Evolutionary conservation across 2,329 filamentous ascomycete species (phyloP).

Genomic region (Xylaria multiplex): DNA sequence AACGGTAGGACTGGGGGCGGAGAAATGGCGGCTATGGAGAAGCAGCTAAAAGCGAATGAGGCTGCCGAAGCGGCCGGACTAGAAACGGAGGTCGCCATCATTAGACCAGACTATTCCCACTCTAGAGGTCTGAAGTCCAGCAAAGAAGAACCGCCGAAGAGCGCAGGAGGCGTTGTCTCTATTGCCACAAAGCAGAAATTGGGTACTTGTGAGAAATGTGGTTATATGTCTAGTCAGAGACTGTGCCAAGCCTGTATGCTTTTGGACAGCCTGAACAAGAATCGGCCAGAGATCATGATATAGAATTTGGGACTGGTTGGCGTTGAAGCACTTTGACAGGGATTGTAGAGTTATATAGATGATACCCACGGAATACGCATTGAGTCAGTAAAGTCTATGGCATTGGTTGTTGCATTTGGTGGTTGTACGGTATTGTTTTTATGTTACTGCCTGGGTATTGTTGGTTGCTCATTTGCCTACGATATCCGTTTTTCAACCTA

Average conservation of each 20-base stretch:
- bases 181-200: conserved; percentile 73
- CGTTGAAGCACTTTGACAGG: conserved; percentile 13
- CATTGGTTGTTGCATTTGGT: conserved; percentile 38
- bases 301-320: conserved; percentile 45
- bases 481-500: conserved; percentile 65
- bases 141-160: conserved; percentile 45
- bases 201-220: conserved; percentile 85
- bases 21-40: conserved; percentile 86
- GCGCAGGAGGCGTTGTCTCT: conserved; percentile 41
- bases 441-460: conserved; percentile 18
- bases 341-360: conserved; percentile 36
- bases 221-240: conserved; percentile 93
- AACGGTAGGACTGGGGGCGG: conserved; percentile 74
- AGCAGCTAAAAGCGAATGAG: conserved; percentile 73
- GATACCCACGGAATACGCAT: conserved; percentile 42
- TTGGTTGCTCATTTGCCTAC: conserved; percentile 46
- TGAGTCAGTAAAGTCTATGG: conserved; percentile 35
- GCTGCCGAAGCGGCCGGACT: conserved; percentile 64
- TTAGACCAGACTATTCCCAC: conserved; percentile 49
- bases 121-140: conserved; percentile 50
- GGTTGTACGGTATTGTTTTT: conserved; percentile 39
- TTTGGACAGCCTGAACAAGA: conserved; percentile 90
- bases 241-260: conserved; percentile 94
- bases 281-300: conserved; percentile 67
- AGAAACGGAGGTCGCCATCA: conserved; percentile 72